Evolutionary conservation across 2,329 filamentous ascomycete species (phyloP).

Genomic region (Diaporthe caulivora): DNA sequence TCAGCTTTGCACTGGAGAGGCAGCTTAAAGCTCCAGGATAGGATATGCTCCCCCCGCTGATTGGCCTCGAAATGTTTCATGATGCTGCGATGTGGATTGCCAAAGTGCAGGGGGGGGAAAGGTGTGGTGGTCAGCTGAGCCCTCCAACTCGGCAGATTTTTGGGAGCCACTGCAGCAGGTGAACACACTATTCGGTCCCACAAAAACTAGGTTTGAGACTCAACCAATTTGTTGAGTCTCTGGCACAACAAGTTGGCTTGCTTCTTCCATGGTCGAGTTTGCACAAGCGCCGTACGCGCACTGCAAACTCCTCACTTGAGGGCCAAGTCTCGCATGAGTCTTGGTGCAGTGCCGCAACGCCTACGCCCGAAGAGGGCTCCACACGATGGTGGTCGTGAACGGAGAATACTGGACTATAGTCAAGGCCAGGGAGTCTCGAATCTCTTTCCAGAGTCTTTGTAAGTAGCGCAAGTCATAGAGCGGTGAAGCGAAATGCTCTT

Average conservation of each 20-base stretch:
- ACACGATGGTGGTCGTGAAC: neutral
- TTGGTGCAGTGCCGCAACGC: neutral
- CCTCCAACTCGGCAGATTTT: constrained; percentile 18
- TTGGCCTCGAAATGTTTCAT: constrained; percentile 26
- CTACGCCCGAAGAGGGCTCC: neutral
- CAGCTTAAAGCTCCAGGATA: constrained; percentile 16
- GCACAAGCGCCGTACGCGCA: neutral
- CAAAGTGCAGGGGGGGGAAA: constrained; percentile 21
- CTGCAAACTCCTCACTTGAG: constrained; percentile 1
- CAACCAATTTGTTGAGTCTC: constrained; percentile 7
- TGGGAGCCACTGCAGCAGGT: neutral
- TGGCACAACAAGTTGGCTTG: neutral
- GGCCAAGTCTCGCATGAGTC: neutral
- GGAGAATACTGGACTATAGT: neutral
- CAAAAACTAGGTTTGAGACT: constrained; percentile 29
- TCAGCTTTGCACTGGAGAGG: constrained; percentile 18
- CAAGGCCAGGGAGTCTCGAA: neutral
- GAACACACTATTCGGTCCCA: constrained; percentile 14
- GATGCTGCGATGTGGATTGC: constrained; percentile 13
- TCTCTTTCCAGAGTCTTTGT: constrained; percentile 23
- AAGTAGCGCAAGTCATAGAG: constrained; percentile 8
- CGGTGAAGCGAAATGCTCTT: constrained; percentile 32
- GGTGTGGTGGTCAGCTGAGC: constrained; percentile 28
- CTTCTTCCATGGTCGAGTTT: neutral
- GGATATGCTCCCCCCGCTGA: neutral